A percentile compares a stretch with the other conserved stretches of the same genome.
Evolutionary conservation across 2,329 filamentous ascomycete species (phyloP).

Genomic region (Phialophora chinensis): DNA sequence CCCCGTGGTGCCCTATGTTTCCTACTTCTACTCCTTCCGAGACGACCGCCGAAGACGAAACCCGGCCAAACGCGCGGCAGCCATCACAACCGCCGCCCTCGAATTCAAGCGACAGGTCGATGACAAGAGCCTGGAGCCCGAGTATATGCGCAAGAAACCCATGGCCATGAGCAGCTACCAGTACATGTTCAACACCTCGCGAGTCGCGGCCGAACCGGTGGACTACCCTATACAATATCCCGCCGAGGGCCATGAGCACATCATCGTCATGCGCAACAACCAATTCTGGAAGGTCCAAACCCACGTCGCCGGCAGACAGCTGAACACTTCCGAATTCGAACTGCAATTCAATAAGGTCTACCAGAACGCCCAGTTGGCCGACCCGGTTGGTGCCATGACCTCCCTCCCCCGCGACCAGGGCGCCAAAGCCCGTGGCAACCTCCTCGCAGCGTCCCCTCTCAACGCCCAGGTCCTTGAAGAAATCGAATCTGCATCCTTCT

Average conservation of each 20-base stretch:
- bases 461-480: slow-evolving; percentile 79
- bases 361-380: slow-evolving; percentile 72
- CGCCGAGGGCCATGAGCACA: slow-evolving; percentile 77
- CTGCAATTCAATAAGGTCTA: slow-evolving; percentile 86
- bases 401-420: slow-evolving; percentile 93
- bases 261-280: slow-evolving; percentile 91
- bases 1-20: slow-evolving; percentile 95
- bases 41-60: slow-evolving; percentile 88
- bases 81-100: slow-evolving; percentile 81
- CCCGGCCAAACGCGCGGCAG: slow-evolving; percentile 89
- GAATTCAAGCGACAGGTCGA: slow-evolving; percentile 97
- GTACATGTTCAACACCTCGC: slow-evolving; percentile 97
- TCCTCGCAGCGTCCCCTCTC: slow-evolving; percentile 75
- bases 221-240: slow-evolving; percentile 86
- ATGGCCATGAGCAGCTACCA: slow-evolving; percentile 99
- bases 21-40: slow-evolving; percentile 98
- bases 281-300: slow-evolving; percentile 93
- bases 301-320: slow-evolving; percentile 79
- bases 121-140: slow-evolving; percentile 80
- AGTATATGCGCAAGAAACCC: slow-evolving; percentile 97
- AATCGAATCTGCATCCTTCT: slow-evolving; percentile 87
- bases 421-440: slow-evolving; percentile 78
- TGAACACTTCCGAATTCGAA: slow-evolving; percentile 89
- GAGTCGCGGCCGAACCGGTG: slow-evolving; percentile 79
- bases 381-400: slow-evolving; percentile 83